A percentile compares a stretch with the other conserved stretches of the same genome.
Evolutionary conservation across 2,329 filamentous ascomycete genomes (phyloP).

Genomic region (Venturia pyrina): DNA sequence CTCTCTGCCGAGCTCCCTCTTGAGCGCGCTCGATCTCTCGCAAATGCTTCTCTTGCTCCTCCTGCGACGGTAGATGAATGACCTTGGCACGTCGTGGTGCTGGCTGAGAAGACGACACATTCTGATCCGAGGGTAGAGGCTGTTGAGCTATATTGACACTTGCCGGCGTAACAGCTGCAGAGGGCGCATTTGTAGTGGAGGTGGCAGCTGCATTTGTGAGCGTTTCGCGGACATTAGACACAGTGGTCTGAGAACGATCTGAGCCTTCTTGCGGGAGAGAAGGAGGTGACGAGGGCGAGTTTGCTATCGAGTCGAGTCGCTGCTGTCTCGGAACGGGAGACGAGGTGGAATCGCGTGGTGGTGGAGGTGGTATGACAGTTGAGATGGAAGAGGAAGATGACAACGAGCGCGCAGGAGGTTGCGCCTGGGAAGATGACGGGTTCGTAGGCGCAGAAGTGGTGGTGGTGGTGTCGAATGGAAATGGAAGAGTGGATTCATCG

Average conservation of each 20-base stretch:
- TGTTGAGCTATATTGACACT: neutral
- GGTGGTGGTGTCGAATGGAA: slow-evolving; percentile 9
- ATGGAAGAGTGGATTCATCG: slow-evolving; percentile 7
- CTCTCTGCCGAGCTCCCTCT: slow-evolving; percentile 26
- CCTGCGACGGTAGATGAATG: slow-evolving; percentile 39
- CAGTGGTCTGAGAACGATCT: neutral
- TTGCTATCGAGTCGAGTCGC: neutral
- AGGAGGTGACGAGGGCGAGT: neutral
- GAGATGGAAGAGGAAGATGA: neutral
- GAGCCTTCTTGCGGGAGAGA: neutral
- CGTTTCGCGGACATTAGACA: neutral
- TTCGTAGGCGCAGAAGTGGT: neutral
- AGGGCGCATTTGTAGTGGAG: neutral
- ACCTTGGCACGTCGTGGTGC: slow-evolving; percentile 18
- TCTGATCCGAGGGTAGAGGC: neutral
- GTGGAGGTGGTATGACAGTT: neutral
- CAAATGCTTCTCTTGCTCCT: slow-evolving; percentile 38
- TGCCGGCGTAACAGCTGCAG: neutral
- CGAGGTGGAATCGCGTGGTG: neutral
- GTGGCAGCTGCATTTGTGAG: neutral
- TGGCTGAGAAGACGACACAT: neutral
- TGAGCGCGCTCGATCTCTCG: slow-evolving; percentile 31
- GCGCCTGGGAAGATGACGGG: neutral
- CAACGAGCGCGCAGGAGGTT: neutral
- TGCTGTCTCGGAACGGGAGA: neutral